Percentiles rank a stretch among this genome's conserved stretches.
Conservation (phyloP, 768 basidiomycete species). For the Boletus rubroflammeus region DNA sequence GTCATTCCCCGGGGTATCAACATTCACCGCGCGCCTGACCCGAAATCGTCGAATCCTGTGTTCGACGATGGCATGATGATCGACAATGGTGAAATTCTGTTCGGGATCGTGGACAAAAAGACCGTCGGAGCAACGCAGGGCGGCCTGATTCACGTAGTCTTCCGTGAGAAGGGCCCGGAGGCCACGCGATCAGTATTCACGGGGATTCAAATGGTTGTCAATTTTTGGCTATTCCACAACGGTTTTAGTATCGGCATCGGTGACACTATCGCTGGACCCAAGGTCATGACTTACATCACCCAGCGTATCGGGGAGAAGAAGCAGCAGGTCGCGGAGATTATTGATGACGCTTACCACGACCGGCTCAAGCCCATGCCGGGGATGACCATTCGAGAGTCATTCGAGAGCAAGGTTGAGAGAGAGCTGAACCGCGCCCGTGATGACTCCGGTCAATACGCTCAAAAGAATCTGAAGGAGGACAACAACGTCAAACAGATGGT, state of each 20-base stretch:
- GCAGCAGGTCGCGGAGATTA: slow-evolving; percentile 69
- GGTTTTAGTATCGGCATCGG: slow-evolving; percentile 99
- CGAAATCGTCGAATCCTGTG: slow-evolving; percentile 74
- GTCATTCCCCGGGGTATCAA: slow-evolving; percentile 95
- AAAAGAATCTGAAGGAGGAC: slow-evolving; percentile 95
- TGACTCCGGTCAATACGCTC: slow-evolving; percentile 92
- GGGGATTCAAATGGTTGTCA: slow-evolving; percentile 92
- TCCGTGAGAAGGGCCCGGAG: slow-evolving; percentile 96
- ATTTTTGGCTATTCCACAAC: slow-evolving; percentile 98
- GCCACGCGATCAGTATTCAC: slow-evolving; percentile 87
- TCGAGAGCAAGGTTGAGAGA: slow-evolving; percentile 88
- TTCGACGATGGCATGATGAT: slow-evolving; percentile 94
- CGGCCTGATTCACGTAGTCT: slow-evolving; percentile 93
- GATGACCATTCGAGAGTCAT: slow-evolving; percentile 99
- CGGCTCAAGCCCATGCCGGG: slow-evolving; percentile 86
- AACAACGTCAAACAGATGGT: slow-evolving; percentile 99
- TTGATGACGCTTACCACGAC: slow-evolving; percentile 82
- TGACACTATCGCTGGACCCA: slow-evolving; percentile 91
- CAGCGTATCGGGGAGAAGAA: slow-evolving; percentile 81
- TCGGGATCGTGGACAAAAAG: slow-evolving; percentile 96
- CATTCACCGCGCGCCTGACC: slow-evolving; percentile 76
- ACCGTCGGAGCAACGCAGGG: slow-evolving; percentile 96
- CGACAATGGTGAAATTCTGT: slow-evolving; percentile 95
- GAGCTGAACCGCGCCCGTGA: slow-evolving; percentile 95
- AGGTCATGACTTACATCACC: slow-evolving; percentile 85